phyloP scores from a whole-genome alignment of 2,329 filamentous ascomycete genomes.

The Myriosclerotinia duriaeana region DNA sequence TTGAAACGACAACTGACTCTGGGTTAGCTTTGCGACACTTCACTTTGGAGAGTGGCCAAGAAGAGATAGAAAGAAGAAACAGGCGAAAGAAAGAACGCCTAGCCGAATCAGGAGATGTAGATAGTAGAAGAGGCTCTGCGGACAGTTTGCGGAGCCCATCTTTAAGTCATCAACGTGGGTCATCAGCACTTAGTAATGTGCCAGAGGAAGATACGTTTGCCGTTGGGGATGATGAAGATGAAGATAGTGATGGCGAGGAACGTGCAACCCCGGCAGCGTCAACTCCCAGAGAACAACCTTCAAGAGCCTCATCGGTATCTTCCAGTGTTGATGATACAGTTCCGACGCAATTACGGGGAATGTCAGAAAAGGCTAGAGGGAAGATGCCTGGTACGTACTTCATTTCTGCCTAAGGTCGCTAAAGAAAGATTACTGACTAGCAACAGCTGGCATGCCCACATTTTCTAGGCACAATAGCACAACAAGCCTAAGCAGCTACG shows the following conservation, averaged over 20 bases:
- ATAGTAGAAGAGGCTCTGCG: constrained; percentile 56
- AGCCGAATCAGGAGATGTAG: constrained; percentile 50
- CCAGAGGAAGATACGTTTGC: constrained; percentile 84
- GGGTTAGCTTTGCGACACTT: constrained; percentile 69
- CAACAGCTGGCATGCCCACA: constrained; percentile 63
- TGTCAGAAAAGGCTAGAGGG: constrained; percentile 95
- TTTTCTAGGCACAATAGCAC: constrained; percentile 92
- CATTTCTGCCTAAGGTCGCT: neutral
- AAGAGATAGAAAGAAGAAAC: constrained; percentile 81
- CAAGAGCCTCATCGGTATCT: constrained; percentile 67
- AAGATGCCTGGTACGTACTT: constrained; percentile 68
- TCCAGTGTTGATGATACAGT: constrained; percentile 72
- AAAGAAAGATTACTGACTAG: constrained; percentile 25
- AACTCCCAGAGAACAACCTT: constrained; percentile 62
- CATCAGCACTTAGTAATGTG: constrained; percentile 62
- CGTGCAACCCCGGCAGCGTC: constrained; percentile 60
- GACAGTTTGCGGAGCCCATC: constrained; percentile 68
- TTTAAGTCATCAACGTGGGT: constrained; percentile 50
- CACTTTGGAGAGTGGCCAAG: constrained; percentile 86
- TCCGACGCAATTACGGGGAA: constrained; percentile 78
- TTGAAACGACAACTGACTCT: constrained; percentile 22
- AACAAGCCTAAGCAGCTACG: constrained; percentile 70
- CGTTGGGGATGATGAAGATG: constrained; percentile 78
- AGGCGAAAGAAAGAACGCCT: constrained; percentile 65
- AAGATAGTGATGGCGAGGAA: constrained; percentile 51